Conservation (phyloP, 257 asterid species). For the Plantago ovata region DNA sequence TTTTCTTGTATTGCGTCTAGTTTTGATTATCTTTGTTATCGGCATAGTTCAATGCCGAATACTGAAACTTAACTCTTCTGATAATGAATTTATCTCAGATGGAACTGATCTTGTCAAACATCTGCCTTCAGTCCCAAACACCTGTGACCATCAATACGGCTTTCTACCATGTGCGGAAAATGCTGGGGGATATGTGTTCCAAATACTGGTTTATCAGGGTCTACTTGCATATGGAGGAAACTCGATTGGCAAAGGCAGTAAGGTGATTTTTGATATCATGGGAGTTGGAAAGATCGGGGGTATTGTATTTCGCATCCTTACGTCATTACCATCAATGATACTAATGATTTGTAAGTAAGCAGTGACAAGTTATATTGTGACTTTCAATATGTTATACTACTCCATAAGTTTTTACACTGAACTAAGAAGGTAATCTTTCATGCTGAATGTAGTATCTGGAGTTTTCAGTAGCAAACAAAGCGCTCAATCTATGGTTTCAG, state of each 20-base stretch:
- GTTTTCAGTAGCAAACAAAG: conserved; percentile 31
- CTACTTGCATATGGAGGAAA: conserved; percentile 42
- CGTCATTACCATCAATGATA: conserved; percentile 50
- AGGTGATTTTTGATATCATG: conserved; percentile 32
- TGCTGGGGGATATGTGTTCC: conserved; percentile 36
- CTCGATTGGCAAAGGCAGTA: conserved; percentile 39
- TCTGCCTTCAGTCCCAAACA: conserved; percentile 5
- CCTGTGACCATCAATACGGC: conserved; percentile 51
- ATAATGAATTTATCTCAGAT: conserved; percentile 10
- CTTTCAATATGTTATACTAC: no score
- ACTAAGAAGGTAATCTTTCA: no score
- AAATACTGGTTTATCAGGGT: conserved; percentile 42
- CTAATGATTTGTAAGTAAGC: conserved; percentile 48
- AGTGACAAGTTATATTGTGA: no score
- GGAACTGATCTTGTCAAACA: not conserved
- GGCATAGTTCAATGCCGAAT: conserved; percentile 12
- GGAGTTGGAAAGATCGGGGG: conserved; percentile 52
- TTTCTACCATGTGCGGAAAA: conserved; percentile 64
- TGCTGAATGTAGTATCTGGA: conserved; percentile 32
- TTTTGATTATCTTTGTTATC: not conserved
- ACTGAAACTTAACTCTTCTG: conserved; percentile 5
- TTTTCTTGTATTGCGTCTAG: not conserved
- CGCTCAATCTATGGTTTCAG: conserved; percentile 42
- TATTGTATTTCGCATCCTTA: conserved; percentile 46
- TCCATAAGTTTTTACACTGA: no score